These are phyloP conservation scores for Stagonosporopsis vannaccii DNA, from an alignment of 2,329 filamentous ascomycete species.

Conservation along the genomic window DNA sequence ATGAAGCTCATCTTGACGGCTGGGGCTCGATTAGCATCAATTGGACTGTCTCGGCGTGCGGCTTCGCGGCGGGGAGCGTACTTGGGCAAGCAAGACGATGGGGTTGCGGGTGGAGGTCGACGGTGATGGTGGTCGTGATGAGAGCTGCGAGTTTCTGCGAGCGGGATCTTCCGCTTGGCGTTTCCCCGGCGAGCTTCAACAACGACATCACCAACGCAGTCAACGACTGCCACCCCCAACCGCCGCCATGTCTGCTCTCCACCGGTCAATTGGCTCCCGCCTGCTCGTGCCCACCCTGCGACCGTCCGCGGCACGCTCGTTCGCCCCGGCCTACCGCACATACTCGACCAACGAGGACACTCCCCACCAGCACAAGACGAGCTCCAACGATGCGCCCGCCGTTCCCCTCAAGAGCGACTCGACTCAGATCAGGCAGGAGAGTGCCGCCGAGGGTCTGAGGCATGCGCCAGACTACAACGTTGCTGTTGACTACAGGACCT, in stretches of 20 bases:
- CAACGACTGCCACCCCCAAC: slow-evolving; percentile 25
- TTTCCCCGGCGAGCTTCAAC: slow-evolving; percentile 27
- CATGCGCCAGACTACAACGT: slow-evolving; percentile 85
- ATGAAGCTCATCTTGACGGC: slow-evolving; percentile 87
- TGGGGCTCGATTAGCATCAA: slow-evolving; percentile 50
- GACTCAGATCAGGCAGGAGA: slow-evolving; percentile 61
- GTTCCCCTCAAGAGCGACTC: slow-evolving; percentile 48
- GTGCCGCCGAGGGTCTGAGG: slow-evolving; percentile 59
- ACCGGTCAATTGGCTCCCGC: slow-evolving; percentile 51
- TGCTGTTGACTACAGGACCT: slow-evolving; percentile 85
- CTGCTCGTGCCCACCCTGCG: slow-evolving; percentile 48
- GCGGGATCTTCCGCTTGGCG: slow-evolving; percentile 27
- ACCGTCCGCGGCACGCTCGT: slow-evolving; percentile 32
- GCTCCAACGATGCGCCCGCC: slow-evolving; percentile 48
- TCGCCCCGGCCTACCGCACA: slow-evolving; percentile 40
- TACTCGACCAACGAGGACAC: slow-evolving; percentile 40
- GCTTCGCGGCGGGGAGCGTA: slow-evolving; percentile 30
- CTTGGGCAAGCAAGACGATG: slow-evolving; percentile 48
- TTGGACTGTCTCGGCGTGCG: slow-evolving; percentile 26
- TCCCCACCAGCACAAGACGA: slow-evolving; percentile 41
- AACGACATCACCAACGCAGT: slow-evolving; percentile 28
- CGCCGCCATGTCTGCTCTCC: slow-evolving; percentile 50
- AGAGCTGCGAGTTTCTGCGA: slow-evolving; percentile 41
- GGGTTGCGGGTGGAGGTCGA: slow-evolving; percentile 42
- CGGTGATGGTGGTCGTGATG: slow-evolving; percentile 40